phyloP scores from a whole-genome alignment of 768 basidiomycete genomes.

The Sporobolomyces phaffii region DNA sequence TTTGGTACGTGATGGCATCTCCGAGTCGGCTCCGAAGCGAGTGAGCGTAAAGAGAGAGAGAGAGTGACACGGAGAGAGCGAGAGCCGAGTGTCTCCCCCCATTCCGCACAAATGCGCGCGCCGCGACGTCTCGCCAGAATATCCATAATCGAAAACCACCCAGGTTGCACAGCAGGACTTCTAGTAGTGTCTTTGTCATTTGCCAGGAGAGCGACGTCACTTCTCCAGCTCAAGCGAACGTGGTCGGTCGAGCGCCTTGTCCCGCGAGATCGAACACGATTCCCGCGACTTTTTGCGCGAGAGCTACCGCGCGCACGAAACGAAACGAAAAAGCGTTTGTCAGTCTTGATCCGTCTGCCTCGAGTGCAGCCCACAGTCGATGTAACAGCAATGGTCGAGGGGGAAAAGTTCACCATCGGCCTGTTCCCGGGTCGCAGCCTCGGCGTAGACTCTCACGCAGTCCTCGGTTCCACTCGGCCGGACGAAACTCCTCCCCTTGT shows the following conservation, averaged over 20 bases:
- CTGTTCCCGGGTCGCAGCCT: conserved; percentile 65
- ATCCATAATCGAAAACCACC: too few species aligned
- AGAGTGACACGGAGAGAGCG: not conserved
- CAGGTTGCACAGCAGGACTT: not conserved
- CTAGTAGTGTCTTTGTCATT: not conserved
- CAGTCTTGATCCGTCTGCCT: not conserved
- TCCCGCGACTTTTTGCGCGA: conserved; percentile 77
- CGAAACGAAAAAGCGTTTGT: not conserved
- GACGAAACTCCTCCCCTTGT: conserved; percentile 85
- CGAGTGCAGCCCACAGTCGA: too few species aligned
- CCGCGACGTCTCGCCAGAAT: not conserved
- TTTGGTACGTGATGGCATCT: not conserved
- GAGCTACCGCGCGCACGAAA: too few species aligned
- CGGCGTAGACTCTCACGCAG: conserved; percentile 94
- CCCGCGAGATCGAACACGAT: conserved; percentile 76
- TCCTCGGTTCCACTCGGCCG: conserved; percentile 97
- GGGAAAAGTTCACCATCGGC: conserved; percentile 62
- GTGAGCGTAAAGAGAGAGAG: not conserved
- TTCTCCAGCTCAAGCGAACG: conserved; percentile 21
- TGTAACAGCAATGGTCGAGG: not conserved
- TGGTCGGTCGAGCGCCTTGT: conserved; percentile 53
- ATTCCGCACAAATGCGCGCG: too few species aligned
- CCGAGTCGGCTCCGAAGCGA: not conserved
- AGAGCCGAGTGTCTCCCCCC: not conserved
- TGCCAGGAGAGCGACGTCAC: not conserved